These are phyloP conservation scores for Candida ponderosae DNA, from an alignment of 805 yeast genomes.

Conservation along the genomic window DNA sequence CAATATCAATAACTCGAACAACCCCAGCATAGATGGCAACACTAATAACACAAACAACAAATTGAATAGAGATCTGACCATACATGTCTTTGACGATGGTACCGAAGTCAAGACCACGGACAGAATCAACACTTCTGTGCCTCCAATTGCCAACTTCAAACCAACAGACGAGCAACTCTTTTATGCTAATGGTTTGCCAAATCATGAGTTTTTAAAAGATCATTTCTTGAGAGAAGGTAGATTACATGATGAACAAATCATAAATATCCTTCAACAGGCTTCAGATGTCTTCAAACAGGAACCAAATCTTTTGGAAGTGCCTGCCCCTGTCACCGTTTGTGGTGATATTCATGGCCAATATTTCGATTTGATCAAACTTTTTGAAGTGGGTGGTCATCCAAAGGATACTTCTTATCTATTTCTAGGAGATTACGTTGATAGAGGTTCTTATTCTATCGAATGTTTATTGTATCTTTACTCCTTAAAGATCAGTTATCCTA, in stretches of 20 bases:
- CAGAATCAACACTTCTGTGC: constrained; percentile 43
- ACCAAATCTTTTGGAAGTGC: constrained; percentile 73
- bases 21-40: constrained; percentile 1
- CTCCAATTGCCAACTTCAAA: constrained; percentile 54
- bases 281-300: constrained; percentile 56
- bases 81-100: constrained; percentile 45
- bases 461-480: constrained; percentile 70
- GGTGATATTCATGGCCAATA: constrained; percentile 98
- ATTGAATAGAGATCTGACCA: constrained; percentile 25
- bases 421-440: constrained; percentile 90
- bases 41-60: no score
- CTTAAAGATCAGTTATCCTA: constrained; percentile 68
- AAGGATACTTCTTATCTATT: constrained; percentile 68
- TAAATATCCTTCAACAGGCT: constrained; percentile 58
- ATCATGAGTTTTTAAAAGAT: constrained; percentile 58
- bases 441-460: constrained; percentile 89
- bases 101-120: constrained; percentile 38
- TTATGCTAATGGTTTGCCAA: constrained; percentile 55
- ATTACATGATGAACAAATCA: constrained; percentile 60
- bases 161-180: constrained; percentile 72
- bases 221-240: constrained; percentile 83
- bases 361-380: constrained; percentile 80
- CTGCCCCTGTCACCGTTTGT: constrained; percentile 92
- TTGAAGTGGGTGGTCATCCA: constrained; percentile 93
- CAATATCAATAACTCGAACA: constrained; percentile 1